Conservation (phyloP, 495 filamentous ascomycete genomes). For the Podospora anserina region DNA sequence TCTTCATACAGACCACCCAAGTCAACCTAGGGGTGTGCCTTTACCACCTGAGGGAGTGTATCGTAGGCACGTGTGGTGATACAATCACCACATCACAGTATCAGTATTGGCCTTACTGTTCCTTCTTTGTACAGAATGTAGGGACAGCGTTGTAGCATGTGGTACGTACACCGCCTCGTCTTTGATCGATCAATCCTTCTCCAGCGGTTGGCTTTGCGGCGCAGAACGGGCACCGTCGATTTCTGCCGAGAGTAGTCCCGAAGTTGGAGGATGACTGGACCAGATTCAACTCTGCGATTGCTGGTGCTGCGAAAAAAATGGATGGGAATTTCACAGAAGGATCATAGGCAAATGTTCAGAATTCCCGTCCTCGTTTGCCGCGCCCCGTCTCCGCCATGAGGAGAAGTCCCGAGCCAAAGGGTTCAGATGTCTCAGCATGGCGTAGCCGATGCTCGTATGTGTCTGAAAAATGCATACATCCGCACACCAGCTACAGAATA, state of each 20-base stretch:
- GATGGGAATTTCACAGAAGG: background rate
- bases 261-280: background rate
- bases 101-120: background rate
- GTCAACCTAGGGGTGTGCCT: background rate
- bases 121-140: background rate
- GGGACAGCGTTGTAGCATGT: background rate
- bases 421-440: background rate
- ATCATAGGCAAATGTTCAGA: background rate
- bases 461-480: too few relatives aligned
- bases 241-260: background rate
- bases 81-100: background rate
- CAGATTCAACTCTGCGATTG: background rate
- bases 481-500: background rate
- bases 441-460: background rate
- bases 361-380: background rate
- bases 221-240: background rate
- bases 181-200: background rate
- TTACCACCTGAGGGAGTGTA: background rate
- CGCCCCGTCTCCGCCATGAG: background rate
- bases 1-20: background rate
- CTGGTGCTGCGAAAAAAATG: background rate
- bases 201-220: background rate
- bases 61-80: background rate
- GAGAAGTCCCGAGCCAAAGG: background rate
- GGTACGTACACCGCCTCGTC: background rate